These are phyloP conservation scores for Furcasterigmium sp. DNA, from an alignment of 2,329 filamentous ascomycete species.

Conservation along the genomic window DNA sequence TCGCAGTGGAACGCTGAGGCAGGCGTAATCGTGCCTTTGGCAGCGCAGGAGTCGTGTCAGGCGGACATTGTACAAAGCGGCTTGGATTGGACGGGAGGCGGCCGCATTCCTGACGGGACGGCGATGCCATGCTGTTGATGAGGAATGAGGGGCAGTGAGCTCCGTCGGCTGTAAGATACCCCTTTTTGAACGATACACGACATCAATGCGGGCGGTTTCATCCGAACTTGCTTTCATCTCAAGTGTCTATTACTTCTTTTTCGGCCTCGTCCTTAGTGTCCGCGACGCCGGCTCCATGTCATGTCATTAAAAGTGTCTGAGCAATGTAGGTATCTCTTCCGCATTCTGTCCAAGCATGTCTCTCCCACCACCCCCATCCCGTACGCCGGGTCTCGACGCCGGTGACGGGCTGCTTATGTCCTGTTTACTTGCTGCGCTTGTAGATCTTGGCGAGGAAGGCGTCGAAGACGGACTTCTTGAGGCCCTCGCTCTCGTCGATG, in stretches of 20 bases:
- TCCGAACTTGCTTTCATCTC: background rate
- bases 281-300: background rate
- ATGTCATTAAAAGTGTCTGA: background rate
- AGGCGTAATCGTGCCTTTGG: background rate
- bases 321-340: background rate
- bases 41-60: too few species aligned
- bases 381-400: too few species aligned
- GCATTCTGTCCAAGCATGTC: too few species aligned
- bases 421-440: constrained; percentile 83
- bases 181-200: constrained; percentile 8
- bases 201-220: constrained; percentile 4
- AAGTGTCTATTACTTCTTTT: constrained; percentile 9
- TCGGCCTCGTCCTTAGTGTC: background rate
- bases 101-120: too few species aligned
- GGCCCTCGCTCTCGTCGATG: constrained; percentile 78
- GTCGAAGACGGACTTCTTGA: constrained; percentile 89
- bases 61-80: too few species aligned
- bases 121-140: too few species aligned
- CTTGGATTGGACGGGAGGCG: too few species aligned
- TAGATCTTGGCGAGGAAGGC: constrained; percentile 94
- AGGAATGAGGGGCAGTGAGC: too few species aligned
- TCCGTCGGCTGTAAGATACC: too few species aligned
- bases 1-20: background rate
- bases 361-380: too few species aligned
- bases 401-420: too few species aligned